Base-by-base conservation (phyloP, 148 eudicot species). In the Rhododendron henanense region DNA sequence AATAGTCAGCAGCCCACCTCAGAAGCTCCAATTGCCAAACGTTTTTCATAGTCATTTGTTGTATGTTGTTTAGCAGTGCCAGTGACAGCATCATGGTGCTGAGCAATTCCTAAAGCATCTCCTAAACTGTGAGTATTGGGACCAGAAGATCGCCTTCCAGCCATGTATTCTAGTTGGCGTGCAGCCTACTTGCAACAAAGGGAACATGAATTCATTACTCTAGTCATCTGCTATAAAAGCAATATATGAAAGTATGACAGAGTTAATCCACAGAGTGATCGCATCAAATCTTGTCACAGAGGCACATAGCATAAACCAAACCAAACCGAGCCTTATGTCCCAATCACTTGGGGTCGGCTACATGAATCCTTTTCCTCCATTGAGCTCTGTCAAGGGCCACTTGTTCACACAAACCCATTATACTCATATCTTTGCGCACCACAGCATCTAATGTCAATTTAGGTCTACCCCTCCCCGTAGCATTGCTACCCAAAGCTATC, bases 1-100 rank as follows among this genome's bases (percentile, higher is more conserved):
- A 81, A 79, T 6, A 50, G 48, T 74, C 50, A 37, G 61, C 28
- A 79, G 33, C 83, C 19, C 81, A 96, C 99, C 98, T 96, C 94
- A 74, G 91, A 87, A 71, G 95, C 92, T 75, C 99, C 98, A 82
- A 87, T 90, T 67, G 95, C 94, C 83, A 96, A 89, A 88, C 98
- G 96, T 85, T 91, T 93, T 37, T 84, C 88, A 75, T 96, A 94
- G 92, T 96, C 98, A 85, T 94, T 55, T 45, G 98, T 96, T 3
- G 93, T 89, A 84, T 94, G 95, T 86, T 94, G 96, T 88, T 90
- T 90, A 86, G 99, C 94, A 55, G 99, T 96, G 83, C 99, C 99
- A 84, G 90, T 89, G 83, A 93, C 78, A 81, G 98, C 98, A 86
- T 96, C 99, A 85, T 94, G 99, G 90, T 96, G 99, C 86, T 94